Evolutionary conservation across 768 basidiomycete genomes (phyloP), one percentile per base, ranked within the genome.

Genomic region (Serendipita sp.): DNA sequence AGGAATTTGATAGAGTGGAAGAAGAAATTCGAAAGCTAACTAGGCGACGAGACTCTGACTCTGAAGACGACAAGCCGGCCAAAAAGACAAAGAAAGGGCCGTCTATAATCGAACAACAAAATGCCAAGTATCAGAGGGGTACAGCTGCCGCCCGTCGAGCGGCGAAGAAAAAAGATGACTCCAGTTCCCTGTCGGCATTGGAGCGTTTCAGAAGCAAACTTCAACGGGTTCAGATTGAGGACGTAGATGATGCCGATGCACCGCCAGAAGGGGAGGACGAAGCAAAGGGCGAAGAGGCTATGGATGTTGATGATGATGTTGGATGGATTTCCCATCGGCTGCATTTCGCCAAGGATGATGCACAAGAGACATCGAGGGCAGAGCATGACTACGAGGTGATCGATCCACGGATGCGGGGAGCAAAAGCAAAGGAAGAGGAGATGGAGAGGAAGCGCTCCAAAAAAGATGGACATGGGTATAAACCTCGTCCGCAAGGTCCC

Each of bases 331-430:
- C 73, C 3, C 90, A 92, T 70, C 75, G 80, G 31, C 74, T 92
- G 64, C 79, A 80, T 66, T 90, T 91, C 74, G 83, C 87, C 8
- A 90, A 90, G 73, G 88, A 84, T 52, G 82, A 89, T 67, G 78
- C 77, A 27, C 88, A 88, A 69, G 89, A 91, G 73, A 79, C 78
- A 27, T 72, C 72, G 66, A 90, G 71, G 73, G 90, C 87, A 0
- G 86, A 90, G 71, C 74, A 87, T 63, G 90, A 92, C 64, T 91
- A 91, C 69, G 89, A 92, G 74, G 89, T 92, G 31, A 92, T 92
- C 71, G 90, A 92, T 71, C 89, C 90, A 0, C 75, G 90, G 65
- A 80, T 81, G 55, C 74, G 90, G 64, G 79, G 84, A 48, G 87
- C 86, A 27, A 75, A 81, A 55, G 90, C 90, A 29, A 82, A 78